Evolutionary conservation across 305 asterid species (phyloP), one percentile per base, ranked within the genome.

Genomic region (Stenogyne calaminthoides): DNA sequence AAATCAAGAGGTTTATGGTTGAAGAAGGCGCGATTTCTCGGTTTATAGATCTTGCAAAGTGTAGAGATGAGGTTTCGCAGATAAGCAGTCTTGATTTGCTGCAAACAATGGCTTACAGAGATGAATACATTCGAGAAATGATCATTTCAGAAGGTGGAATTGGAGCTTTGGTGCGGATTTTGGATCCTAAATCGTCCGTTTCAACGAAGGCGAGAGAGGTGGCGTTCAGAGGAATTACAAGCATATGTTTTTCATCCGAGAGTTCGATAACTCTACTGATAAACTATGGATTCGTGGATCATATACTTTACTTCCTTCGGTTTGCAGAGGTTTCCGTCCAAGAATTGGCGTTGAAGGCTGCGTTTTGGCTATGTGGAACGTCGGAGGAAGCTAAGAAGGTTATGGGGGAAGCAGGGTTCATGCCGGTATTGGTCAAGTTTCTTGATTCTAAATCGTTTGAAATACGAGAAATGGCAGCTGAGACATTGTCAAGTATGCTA

Each of bases 331-430:
- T 76, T 72, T 80, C 93, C 0, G 78, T 90, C 6, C 91, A 89
- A 76, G 99, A 94, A 79, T 56, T 88, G 71, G 95, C 93, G 8
- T 64, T 94, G 18, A 92, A 92, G 84, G 93, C 97, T 0, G 78
- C 95, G 6, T 90, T 86, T 83, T 88, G 98, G 95, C 84, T 94
- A 0, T 86, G 92, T 65, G 97, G 95, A 56, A 78, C 87, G 6
- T 94, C 96, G 0, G 92, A 84, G 52, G 92, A 85, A 51, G 91
- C 98, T 25, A 94, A 90, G 87, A 91, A 84, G 61, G 81, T 84
- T 37, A 94, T 92, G 96, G 98, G 99, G 12, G 92, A 94, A n/a
- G 87, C 86, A 9, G 99, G 99, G 51, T 82, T 94, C 69, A 88
- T 92, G 89, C 88, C 91, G 0, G 94, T 86, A 70, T 79, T 94